These are phyloP conservation scores for Pythium plurisporium DNA, from an alignment of 352 stramenopile species.

Conservation along the genomic window DNA sequence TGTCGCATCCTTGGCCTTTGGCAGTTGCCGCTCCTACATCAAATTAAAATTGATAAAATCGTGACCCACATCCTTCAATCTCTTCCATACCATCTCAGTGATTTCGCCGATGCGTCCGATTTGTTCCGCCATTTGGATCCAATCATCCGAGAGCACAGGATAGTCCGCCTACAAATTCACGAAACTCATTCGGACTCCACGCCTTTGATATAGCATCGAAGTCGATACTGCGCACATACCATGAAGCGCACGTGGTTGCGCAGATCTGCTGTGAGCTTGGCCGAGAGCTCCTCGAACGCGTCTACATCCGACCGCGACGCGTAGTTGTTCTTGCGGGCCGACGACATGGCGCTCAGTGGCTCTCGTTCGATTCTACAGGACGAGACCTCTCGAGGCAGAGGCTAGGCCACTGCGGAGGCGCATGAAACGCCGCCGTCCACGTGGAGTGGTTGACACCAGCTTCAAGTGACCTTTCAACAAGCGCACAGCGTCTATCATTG, in stretches of 20 bases:
- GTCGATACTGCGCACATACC: slow-evolving; percentile 22
- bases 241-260: slow-evolving; percentile 86
- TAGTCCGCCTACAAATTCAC: slow-evolving; percentile 58
- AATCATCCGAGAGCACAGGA: slow-evolving; percentile 83
- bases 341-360: slow-evolving; percentile 26
- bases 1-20: slow-evolving; percentile 82
- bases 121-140: slow-evolving; percentile 86
- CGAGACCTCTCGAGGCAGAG: no score
- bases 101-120: slow-evolving; percentile 86
- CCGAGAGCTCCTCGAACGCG: slow-evolving; percentile 78
- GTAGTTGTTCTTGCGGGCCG: slow-evolving; percentile 59
- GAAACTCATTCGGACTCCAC: background rate
- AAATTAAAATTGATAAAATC: background rate
- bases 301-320: slow-evolving; percentile 54
- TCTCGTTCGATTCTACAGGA: no score
- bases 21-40: slow-evolving; percentile 71
- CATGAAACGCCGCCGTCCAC: background rate
- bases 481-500: no score
- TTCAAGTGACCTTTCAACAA: slow-evolving; percentile 23
- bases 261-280: slow-evolving; percentile 83
- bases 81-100: slow-evolving; percentile 70
- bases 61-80: background rate
- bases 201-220: background rate
- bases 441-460: background rate
- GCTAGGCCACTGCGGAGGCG: background rate